These are phyloP conservation scores for Hericium erinaceus DNA, from an alignment of 768 basidiomycete species.

Conservation along the genomic window DNA sequence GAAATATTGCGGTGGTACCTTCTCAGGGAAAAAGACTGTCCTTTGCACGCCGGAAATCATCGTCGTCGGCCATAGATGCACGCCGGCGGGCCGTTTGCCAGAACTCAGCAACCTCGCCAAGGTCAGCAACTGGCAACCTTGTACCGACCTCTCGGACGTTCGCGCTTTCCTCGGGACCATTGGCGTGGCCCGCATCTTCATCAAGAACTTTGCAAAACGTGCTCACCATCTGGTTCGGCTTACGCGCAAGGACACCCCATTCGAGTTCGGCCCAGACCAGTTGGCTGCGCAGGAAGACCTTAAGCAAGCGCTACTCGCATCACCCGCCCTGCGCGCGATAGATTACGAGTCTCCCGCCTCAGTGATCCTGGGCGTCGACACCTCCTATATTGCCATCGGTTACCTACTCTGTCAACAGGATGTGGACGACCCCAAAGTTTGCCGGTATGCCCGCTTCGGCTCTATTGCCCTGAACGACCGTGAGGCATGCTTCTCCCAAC, in stretches of 20 bases:
- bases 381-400: slow-evolving; percentile 17
- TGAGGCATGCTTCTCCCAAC: slow-evolving; percentile 15
- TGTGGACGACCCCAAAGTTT: slow-evolving; percentile 3
- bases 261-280: slow-evolving; percentile 12
- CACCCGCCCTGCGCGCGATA: not conserved
- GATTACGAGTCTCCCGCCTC: slow-evolving; percentile 15
- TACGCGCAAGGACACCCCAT: slow-evolving; percentile 14
- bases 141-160: slow-evolving; percentile 14
- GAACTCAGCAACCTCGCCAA: slow-evolving; percentile 20
- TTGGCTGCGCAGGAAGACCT: slow-evolving; percentile 10
- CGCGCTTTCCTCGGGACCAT: slow-evolving; percentile 18
- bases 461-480: slow-evolving; percentile 28
- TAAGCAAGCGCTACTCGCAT: slow-evolving; percentile 8
- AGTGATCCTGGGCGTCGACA: slow-evolving; percentile 19
- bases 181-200: slow-evolving; percentile 15
- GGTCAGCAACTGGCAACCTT: slow-evolving; percentile 16
- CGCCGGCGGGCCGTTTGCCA: slow-evolving; percentile 22
- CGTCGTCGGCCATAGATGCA: slow-evolving; percentile 31
- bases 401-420: slow-evolving; percentile 21
- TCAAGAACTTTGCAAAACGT: slow-evolving; percentile 15
- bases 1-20: slow-evolving; percentile 27
- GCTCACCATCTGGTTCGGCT: slow-evolving; percentile 13
- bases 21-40: slow-evolving; percentile 27
- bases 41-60: slow-evolving; percentile 20
- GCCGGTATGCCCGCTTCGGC: slow-evolving; percentile 24